phyloP scores from a whole-genome alignment of 129 eudicot species.

The Flaveria ramosissima region DNA sequence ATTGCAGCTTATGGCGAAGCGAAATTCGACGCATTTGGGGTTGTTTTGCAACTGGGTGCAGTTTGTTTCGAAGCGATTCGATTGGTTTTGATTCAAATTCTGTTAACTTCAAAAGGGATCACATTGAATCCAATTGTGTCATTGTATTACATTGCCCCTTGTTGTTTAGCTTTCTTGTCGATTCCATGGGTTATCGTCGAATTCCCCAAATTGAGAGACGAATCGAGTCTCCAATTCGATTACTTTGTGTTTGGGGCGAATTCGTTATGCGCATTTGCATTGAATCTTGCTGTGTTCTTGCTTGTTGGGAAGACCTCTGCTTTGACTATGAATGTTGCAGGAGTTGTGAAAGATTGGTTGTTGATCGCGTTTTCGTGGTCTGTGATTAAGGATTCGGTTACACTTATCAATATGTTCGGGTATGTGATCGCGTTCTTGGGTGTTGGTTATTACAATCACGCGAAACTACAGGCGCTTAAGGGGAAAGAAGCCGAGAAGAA shows the following conservation, averaged over 20 bases:
- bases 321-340: neutral
- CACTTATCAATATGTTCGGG: neutral
- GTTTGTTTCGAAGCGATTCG: neutral
- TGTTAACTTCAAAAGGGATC: neutral
- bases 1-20: neutral
- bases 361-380: neutral
- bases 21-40: neutral
- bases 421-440: neutral
- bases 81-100: neutral
- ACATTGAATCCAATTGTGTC: neutral
- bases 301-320: constrained; percentile 6
- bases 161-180: neutral
- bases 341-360: neutral
- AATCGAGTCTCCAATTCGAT: neutral
- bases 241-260: neutral
- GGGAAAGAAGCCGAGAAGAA: neutral
- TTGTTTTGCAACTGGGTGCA: neutral
- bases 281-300: neutral
- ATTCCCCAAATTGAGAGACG: neutral
- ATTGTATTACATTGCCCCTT: neutral
- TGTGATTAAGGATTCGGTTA: neutral
- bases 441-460: neutral
- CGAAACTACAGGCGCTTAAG: neutral
- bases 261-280: neutral
- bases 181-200: neutral